A percentile compares a stretch with the other conserved stretches of the same genome.
Evolutionary conservation across 495 filamentous ascomycete genomes (phyloP).

Genomic region (Xylaria flabelliformis): DNA sequence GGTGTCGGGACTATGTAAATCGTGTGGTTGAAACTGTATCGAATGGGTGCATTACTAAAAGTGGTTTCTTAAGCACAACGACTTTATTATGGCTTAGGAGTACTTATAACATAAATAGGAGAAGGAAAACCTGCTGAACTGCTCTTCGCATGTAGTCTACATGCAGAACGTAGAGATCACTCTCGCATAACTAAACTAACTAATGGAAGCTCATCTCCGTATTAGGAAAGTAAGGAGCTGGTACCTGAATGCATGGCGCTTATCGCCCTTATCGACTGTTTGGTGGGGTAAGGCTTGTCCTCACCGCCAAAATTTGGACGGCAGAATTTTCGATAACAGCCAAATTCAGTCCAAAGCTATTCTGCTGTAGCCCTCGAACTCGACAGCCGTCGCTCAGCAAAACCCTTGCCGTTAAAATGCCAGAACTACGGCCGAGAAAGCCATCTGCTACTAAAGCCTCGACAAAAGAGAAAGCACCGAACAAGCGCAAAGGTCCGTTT

Average conservation of each 20-base stretch:
- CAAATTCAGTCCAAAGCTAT: conserved; percentile 25
- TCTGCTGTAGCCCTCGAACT: not conserved
- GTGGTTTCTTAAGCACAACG: not conserved
- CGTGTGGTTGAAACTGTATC: not conserved
- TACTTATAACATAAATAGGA: not conserved
- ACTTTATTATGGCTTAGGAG: not conserved
- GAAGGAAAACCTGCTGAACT: not conserved
- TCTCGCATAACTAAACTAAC: not conserved
- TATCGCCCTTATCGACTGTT: conserved; percentile 12
- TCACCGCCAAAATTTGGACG: conserved; percentile 43
- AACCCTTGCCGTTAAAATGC: conserved; percentile 39
- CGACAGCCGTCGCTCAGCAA: not conserved
- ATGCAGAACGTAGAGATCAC: not conserved
- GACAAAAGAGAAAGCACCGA: conserved; percentile 63
- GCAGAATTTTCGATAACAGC: conserved; percentile 39
- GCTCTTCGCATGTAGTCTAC: not conserved
- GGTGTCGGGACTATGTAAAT: not conserved
- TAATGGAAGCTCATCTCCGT: not conserved
- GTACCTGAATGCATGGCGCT: not conserved
- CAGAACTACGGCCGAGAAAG: conserved; percentile 73
- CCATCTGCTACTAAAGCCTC: conserved; percentile 60
- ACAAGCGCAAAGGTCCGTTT: conserved; percentile 60
- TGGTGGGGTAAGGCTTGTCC: conserved; percentile 10
- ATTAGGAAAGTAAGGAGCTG: conserved; percentile 6
- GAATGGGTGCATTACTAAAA: not conserved